Conservation (phyloP, 352 stramenopile species). For the Phytophthora foliorum region DNA sequence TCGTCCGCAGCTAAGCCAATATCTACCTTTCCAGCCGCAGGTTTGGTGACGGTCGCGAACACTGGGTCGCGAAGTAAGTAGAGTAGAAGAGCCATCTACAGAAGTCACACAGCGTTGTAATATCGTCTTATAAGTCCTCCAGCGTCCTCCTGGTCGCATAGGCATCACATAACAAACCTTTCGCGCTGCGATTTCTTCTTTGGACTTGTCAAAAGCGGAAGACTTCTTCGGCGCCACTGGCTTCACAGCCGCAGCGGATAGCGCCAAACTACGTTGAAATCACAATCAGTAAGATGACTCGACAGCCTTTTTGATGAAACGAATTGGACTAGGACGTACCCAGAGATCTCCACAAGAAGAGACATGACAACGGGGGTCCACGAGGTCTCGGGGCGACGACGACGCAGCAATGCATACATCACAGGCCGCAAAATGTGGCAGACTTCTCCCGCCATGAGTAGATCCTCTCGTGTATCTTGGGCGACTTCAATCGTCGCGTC, state of each 20-base stretch:
- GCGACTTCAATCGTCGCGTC: constrained; percentile 57
- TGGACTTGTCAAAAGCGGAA: constrained; percentile 48
- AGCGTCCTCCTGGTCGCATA: not conserved
- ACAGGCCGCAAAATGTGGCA: constrained; percentile 83
- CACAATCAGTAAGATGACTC: not conserved
- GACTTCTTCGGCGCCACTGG: constrained; percentile 40
- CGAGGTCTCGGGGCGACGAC: constrained; percentile 59
- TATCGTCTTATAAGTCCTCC: constrained; percentile 1
- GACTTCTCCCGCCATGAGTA: constrained; percentile 74
- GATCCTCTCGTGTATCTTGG: constrained; percentile 45
- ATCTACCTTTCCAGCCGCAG: constrained; percentile 66
- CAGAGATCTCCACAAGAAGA: constrained; percentile 66
- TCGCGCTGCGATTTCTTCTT: constrained; percentile 66
- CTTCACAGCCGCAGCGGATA: constrained; percentile 67
- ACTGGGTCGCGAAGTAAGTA: constrained; percentile 88
- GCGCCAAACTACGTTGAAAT: constrained; percentile 47
- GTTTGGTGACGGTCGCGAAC: constrained; percentile 76
- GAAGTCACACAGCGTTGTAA: constrained; percentile 1
- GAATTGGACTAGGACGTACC: constrained; percentile 42
- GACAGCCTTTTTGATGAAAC: not conserved
- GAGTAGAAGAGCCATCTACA: constrained; percentile 83
- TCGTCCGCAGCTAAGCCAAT: not conserved
- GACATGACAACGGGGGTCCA: constrained; percentile 71
- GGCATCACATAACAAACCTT: constrained; percentile 52
- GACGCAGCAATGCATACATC: constrained; percentile 76